Percentiles rank a stretch among this genome's conserved stretches.
Evolutionary conservation across 1,284 basidiomycete species (phyloP).

Genomic region (Ustilago vetiveriae): DNA sequence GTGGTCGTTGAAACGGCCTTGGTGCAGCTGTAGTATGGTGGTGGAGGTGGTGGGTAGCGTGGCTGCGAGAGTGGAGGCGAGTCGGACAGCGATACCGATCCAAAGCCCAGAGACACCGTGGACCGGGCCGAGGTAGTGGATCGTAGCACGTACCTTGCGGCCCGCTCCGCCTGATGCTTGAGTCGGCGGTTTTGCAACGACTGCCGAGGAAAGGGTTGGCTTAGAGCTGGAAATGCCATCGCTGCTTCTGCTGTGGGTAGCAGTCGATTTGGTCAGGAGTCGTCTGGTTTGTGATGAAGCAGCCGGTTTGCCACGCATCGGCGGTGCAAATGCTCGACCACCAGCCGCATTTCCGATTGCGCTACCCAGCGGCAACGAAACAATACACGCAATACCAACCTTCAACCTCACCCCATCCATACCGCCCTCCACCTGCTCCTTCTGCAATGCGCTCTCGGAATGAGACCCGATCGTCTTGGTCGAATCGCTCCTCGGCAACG

Average conservation of each 20-base stretch:
- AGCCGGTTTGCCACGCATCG: no score
- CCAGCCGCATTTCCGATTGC: neutral
- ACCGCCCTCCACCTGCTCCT: neutral
- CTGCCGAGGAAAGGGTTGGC: neutral
- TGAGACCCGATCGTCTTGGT: slow-evolving; percentile 12
- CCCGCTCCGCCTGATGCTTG: neutral
- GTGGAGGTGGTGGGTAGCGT: neutral
- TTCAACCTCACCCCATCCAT: slow-evolving; percentile 10
- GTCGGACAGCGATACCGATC: slow-evolving; percentile 50
- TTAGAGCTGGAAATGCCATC: no score
- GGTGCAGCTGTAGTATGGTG: neutral
- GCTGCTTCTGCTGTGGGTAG: neutral
- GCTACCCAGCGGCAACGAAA: slow-evolving; percentile 15
- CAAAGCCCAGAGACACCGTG: slow-evolving; percentile 24
- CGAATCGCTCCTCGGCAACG: slow-evolving; percentile 5
- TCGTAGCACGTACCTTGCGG: slow-evolving; percentile 33
- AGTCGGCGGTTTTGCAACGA: neutral
- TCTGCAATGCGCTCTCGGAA: neutral
- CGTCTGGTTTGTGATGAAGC: no score
- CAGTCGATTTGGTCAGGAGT: neutral
- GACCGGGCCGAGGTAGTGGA: slow-evolving; percentile 57
- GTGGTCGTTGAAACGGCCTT: neutral
- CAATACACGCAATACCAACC: slow-evolving; percentile 48
- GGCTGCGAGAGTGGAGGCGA: no score
- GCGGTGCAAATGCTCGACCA: no score